Conservation (phyloP, 75 land plant genomes). For the Isoetes taiwanensis region DNA sequence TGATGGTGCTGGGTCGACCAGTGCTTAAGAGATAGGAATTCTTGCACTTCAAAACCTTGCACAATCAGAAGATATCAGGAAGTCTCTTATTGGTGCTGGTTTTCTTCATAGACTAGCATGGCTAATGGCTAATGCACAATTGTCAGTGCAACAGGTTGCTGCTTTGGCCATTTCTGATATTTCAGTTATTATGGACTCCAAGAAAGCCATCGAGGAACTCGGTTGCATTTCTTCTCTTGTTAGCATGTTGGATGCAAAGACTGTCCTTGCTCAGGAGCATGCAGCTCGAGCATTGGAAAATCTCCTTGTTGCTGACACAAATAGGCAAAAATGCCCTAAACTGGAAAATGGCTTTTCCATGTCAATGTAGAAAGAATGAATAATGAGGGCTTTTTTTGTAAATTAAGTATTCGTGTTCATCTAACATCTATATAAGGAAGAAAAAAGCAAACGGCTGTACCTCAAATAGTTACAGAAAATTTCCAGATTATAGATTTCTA, state of each 20-base stretch:
- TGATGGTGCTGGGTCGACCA: constrained; percentile 31
- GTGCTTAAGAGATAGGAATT: constrained; percentile 45
- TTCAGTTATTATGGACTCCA: constrained; percentile 23
- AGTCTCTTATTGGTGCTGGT: constrained; percentile 33
- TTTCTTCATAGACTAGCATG: constrained; percentile 34
- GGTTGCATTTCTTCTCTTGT: constrained; percentile 43
- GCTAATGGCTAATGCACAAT: constrained; percentile 23
- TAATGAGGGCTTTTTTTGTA: no score
- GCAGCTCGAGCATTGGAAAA: constrained; percentile 44
- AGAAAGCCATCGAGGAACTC: constrained; percentile 43
- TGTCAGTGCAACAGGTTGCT: constrained; percentile 38
- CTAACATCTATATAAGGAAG: no score
- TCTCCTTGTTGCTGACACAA: constrained; percentile 32
- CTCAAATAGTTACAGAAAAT: no score
- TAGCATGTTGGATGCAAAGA: constrained; percentile 61
- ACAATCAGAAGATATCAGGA: constrained; percentile 18
- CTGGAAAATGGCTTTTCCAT: constrained; percentile 52
- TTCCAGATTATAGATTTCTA: no score
- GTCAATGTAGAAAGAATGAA: constrained; percentile 34
- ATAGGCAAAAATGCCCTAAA: constrained; percentile 37
- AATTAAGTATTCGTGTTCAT: no score
- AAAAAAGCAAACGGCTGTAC: no score
- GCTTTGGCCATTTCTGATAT: constrained; percentile 43
- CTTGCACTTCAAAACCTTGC: constrained; percentile 38
- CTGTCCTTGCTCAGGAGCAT: constrained; percentile 48